phyloP scores from a whole-genome alignment of 306 rosid genomes.

The Herpetospermum pedunculosum region DNA sequence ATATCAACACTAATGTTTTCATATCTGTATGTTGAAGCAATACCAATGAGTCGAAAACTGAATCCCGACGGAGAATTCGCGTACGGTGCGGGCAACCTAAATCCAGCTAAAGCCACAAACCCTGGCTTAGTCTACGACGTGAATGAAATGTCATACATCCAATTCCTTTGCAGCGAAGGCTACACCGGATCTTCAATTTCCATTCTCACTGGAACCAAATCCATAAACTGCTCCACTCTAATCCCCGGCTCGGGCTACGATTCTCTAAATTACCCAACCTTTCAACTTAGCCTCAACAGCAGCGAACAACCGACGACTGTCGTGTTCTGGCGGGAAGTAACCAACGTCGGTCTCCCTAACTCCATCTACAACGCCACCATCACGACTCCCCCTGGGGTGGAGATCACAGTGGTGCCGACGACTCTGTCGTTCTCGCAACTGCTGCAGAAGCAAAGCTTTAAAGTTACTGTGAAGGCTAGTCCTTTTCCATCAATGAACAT shows the following conservation, averaged over 20 bases:
- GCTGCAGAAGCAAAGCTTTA: slow-evolving; percentile 44
- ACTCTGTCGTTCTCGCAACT: slow-evolving; percentile 33
- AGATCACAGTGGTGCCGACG: slow-evolving; percentile 40
- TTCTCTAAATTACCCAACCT: slow-evolving; percentile 67
- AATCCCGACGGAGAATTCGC: slow-evolving; percentile 59
- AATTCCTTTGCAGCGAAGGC: slow-evolving; percentile 75
- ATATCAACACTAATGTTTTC: too few relatives aligned
- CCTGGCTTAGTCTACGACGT: slow-evolving; percentile 77
- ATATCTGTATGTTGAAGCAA: slow-evolving; percentile 35
- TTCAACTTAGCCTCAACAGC: slow-evolving; percentile 39
- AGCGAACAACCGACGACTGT: slow-evolving; percentile 16
- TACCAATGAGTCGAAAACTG: slow-evolving; percentile 45
- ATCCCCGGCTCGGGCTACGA: slow-evolving; percentile 59
- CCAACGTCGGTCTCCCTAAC: slow-evolving; percentile 57
- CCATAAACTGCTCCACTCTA: slow-evolving; percentile 52
- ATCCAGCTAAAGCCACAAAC: slow-evolving; percentile 46
- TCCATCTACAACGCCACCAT: slow-evolving; percentile 47
- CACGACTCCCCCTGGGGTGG: slow-evolving; percentile 48
- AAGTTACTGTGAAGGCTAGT: slow-evolving; percentile 59
- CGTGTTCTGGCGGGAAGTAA: slow-evolving; percentile 51
- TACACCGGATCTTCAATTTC: slow-evolving; percentile 36
- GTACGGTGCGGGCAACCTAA: slow-evolving; percentile 71
- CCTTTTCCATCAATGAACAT: slow-evolving; percentile 22
- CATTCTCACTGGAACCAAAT: slow-evolving; percentile 29
- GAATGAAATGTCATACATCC: slow-evolving; percentile 45